Percentiles rank a stretch among this genome's conserved stretches.
These are phyloP conservation scores for Kwoniella europaea DNA, from an alignment of 768 basidiomycete species.

Conservation along the genomic window DNA sequence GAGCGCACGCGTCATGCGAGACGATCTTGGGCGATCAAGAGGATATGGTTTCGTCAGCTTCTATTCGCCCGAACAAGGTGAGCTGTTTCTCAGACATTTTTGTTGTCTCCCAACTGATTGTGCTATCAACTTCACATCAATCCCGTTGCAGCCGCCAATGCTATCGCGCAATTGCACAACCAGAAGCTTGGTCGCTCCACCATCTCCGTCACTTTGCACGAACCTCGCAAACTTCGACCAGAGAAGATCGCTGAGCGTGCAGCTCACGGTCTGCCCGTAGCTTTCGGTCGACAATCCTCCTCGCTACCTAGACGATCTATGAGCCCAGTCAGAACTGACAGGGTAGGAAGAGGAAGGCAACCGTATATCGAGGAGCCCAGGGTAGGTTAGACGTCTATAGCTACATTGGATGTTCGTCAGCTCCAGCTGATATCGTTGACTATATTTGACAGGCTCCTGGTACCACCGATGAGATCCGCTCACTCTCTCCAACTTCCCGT, in stretches of 20 bases:
- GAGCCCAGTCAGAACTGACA: constrained; percentile 22
- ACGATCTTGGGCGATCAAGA: constrained; percentile 89
- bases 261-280: constrained; percentile 9
- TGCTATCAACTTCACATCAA: too few relatives aligned
- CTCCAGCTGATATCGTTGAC: too few relatives aligned
- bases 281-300: constrained; percentile 11
- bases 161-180: constrained; percentile 37
- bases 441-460: constrained; percentile 8
- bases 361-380: background rate
- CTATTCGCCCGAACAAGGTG: constrained; percentile 56
- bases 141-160: constrained; percentile 28
- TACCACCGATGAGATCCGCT: constrained; percentile 38
- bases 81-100: constrained; percentile 3
- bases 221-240: constrained; percentile 44
- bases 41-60: constrained; percentile 95
- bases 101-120: background rate
- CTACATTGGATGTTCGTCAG: too few relatives aligned
- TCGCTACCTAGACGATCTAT: constrained; percentile 16
- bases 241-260: constrained; percentile 42
- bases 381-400: constrained; percentile 2
- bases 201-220: constrained; percentile 45
- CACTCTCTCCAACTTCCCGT: constrained; percentile 29
- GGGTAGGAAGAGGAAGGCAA: background rate
- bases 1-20: constrained; percentile 74
- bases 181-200: constrained; percentile 29